Evolutionary conservation across 176 grass and related monocot genomes (phyloP), one percentile per base, ranked within the genome.

Genomic region (Poa pratensis): DNA sequence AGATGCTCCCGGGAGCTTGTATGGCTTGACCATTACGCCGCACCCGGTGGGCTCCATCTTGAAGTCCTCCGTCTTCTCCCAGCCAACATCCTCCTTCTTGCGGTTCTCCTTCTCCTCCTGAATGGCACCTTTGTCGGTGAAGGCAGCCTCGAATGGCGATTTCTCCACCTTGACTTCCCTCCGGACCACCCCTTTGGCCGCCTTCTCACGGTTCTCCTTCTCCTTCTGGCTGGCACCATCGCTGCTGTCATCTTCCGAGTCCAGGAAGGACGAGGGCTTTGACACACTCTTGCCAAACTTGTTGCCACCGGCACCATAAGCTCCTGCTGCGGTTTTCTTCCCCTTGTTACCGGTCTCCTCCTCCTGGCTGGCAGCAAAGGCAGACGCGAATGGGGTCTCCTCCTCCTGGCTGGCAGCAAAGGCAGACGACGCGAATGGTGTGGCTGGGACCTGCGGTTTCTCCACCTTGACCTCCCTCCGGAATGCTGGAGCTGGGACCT

Each of bases 1-100:
- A 92, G 87, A 98, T 83, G 28, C 14, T 84, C 48, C 85, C 0
- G 80, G 74, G 22, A 98, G 87, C 81, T 85, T 90, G 83, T 94
- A 95, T 0, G 80, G 80, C 54, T 65, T 90, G 16, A 57, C 71
- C 65, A 52, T 75, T 16, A 82, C 86, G n/a, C 84, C 84, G 28
- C 54, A 40, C 17, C 80, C 88, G 6, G 76, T 90, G 14, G 90
- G 90, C 3, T 79, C 82, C 90, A 95, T 88, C 77, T 71, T 95
- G 86, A 95, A 92, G 22, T 84, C 86, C 83, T 91, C 79, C 0
- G 50, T 80, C 72, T 79, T 77, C 58, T 87, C 66, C 86, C 79
- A 85, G 10, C 42, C 84, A 67, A 84, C 88, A 16, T 89, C 84
- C 10, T 92, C 84, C 9, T 18, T 48, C 0, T 8, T 16, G 9